Percentiles rank a stretch among this genome's conserved stretches.
phyloP scores from a whole-genome alignment of 2,329 filamentous ascomycete genomes.

The Fusarium subglutinans region DNA sequence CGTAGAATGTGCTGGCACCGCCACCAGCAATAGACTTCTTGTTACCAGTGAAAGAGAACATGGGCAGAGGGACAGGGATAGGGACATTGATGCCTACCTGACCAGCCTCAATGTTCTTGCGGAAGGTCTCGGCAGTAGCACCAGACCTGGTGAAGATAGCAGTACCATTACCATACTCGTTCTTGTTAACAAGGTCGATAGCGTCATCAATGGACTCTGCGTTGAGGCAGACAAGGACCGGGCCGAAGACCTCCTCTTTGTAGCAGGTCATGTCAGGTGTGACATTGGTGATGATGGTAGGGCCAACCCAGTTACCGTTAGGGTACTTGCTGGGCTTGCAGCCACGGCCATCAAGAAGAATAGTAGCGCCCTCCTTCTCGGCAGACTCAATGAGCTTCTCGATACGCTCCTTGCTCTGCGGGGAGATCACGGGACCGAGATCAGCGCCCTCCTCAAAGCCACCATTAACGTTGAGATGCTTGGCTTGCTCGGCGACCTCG shows the following conservation, averaged over 20 bases:
- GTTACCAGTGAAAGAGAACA: slow-evolving; percentile 79
- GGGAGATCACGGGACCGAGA: slow-evolving; percentile 83
- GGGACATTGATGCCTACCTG: slow-evolving; percentile 89
- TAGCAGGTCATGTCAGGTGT: slow-evolving; percentile 86
- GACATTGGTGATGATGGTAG: slow-evolving; percentile 84
- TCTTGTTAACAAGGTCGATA: slow-evolving; percentile 82
- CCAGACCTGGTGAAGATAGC: slow-evolving; percentile 86
- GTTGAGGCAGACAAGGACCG: slow-evolving; percentile 83
- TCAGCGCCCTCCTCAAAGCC: slow-evolving; percentile 85
- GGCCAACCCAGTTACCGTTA: slow-evolving; percentile 85
- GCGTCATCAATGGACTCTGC: slow-evolving; percentile 82
- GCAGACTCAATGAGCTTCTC: slow-evolving; percentile 79
- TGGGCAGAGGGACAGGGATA: slow-evolving; percentile 76
- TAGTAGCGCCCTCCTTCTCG: slow-evolving; percentile 81
- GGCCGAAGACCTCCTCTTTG: slow-evolving; percentile 85
- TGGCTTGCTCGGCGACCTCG: slow-evolving; percentile 80
- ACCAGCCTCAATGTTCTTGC: slow-evolving; percentile 82
- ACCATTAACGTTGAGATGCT: slow-evolving; percentile 77
- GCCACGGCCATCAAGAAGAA: slow-evolving; percentile 82
- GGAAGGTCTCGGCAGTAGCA: slow-evolving; percentile 79
- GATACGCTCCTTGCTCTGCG: slow-evolving; percentile 81
- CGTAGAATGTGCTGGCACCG: slow-evolving; percentile 94
- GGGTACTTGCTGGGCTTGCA: slow-evolving; percentile 81
- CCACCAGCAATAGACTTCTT: slow-evolving; percentile 94
- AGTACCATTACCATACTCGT: slow-evolving; percentile 87